Evolutionary conservation across 2,329 filamentous ascomycete genomes (phyloP), one percentile per base, ranked within the genome.

Genomic region (Venturia aucupariae): DNA sequence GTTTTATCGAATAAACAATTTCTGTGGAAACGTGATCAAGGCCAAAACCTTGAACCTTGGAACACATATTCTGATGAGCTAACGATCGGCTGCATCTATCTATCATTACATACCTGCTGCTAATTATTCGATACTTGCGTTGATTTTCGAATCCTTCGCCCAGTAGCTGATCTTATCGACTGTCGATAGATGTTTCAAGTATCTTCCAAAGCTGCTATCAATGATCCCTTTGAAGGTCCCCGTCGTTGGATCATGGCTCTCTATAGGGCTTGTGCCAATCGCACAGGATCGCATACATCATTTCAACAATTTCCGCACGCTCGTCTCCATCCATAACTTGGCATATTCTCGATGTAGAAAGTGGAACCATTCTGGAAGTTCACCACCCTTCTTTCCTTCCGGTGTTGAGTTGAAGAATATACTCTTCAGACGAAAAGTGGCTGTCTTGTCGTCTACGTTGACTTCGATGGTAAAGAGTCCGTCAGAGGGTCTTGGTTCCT

Each of bases 241-340:
- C 44, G 44, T 46, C 19, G 44, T 22, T 24, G 0, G 8, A 22
- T 17, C 19, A n/a, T 11, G 5, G 44, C 5, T 11, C 7, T 22
- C 44, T 19, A 46, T n/a, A 22, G 24, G 35, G 35, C 7, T 22
- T 46, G 8, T 8, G n/a, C 24, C 4, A 4, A 17, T 41, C 17
- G 11, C 4, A 13, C 15, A 4, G 39, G 44, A 46, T 46, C n/a
- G 24, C 44, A 10, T 7, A 24, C 15, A 57, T 62, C 54, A 73
- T 65, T 71, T 72, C 67, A 75, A 63, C 67, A 76, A 61, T 61
- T 74, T 75, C 66, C 74, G 67, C 6, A 75, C 74, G 41, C 74
- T 74, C 22, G 74, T 74, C 68, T 77, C 75, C 74, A 77, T 76
- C 75, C 74, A 76, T 27, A 77, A 67, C 68, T 76, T 75, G 0